These are phyloP conservation scores for Domatiomyces catenatus DNA, from an alignment of 2,329 filamentous ascomycete genomes.

Conservation along the genomic window DNA sequence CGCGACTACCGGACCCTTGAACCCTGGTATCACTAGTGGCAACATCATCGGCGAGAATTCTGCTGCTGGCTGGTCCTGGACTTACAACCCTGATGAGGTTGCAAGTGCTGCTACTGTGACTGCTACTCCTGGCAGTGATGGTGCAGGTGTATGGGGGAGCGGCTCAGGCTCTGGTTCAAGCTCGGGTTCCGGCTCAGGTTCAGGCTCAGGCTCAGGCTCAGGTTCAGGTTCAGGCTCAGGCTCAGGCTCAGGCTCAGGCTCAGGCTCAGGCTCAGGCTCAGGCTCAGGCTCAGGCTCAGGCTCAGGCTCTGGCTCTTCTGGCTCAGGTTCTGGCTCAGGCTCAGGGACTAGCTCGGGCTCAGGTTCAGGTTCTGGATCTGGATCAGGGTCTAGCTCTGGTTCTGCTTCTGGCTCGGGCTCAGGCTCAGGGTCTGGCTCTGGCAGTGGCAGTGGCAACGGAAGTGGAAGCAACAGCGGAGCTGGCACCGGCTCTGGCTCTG, in stretches of 20 bases:
- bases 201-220: not conserved
- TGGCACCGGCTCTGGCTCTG: slow-evolving; percentile 8
- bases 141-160: not conserved
- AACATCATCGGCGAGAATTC: not conserved
- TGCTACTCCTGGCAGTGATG: too few relatives aligned
- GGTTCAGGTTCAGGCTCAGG: not conserved
- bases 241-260: not conserved
- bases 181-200: not conserved
- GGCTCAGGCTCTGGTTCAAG: not conserved
- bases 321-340: not conserved
- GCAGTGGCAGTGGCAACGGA: not conserved
- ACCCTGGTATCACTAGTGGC: not conserved
- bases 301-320: not conserved
- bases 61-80: not conserved
- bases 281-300: not conserved
- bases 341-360: not conserved
- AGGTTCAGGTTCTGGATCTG: not conserved
- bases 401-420: not conserved
- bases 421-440: not conserved
- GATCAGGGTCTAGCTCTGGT: not conserved
- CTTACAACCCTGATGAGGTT: not conserved
- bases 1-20: not conserved
- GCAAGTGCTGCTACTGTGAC: not conserved
- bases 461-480: slow-evolving; percentile 6
- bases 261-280: not conserved